Evolutionary conservation across 306 rosid species (phyloP), one percentile per base, ranked within the genome.

Genomic region (Pyrus communis): DNA sequence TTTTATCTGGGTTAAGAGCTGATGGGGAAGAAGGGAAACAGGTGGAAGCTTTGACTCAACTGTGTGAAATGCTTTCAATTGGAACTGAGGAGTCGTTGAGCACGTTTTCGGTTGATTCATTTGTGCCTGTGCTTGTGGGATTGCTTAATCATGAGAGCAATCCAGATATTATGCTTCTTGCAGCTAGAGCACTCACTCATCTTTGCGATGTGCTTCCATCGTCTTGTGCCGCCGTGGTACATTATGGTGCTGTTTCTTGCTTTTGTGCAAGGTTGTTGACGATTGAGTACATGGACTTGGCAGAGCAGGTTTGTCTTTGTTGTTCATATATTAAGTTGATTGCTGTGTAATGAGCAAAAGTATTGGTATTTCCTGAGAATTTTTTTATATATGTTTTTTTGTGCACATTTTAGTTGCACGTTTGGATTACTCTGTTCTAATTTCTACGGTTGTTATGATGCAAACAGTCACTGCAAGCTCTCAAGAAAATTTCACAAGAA

Each of bases 121-220:
- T 96, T 23, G 97, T 96, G 54, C 98, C 99, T 1, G 97, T 96
- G 76, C 99, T 96, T 1, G 99, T 96, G 9, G 96, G 97, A 65
- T 83, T 96, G 88, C 91, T 96, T 59, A 96, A 92, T 82, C 99
- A 96, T 51, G 99, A 96, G 85, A 86, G 89, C 84, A 96, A 96
- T 80, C 97, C 99, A 9, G 98, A 96, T 85, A 89, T 96, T n/a
- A 96, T 96, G 99, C 98, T 96, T 33, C 93, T 96, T 5, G 99
- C 99, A 0, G 99, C 99, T 7, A 87, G 98, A 87, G 99, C 99
- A 12, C 88, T 96, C 3, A 96, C 99, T 17, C 98, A 96, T 86
- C 89, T 96, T 0, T 92, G 98, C 11, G 99, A 96, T 33, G 98
- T 96, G 75, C 89, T 96, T 0, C 99, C 99, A 55, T 96, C 99